Percentiles rank a stretch among this genome's conserved stretches.
Evolutionary conservation across 345 rosid genomes (phyloP).

Genomic region (Eucalyptus shirleyi): DNA sequence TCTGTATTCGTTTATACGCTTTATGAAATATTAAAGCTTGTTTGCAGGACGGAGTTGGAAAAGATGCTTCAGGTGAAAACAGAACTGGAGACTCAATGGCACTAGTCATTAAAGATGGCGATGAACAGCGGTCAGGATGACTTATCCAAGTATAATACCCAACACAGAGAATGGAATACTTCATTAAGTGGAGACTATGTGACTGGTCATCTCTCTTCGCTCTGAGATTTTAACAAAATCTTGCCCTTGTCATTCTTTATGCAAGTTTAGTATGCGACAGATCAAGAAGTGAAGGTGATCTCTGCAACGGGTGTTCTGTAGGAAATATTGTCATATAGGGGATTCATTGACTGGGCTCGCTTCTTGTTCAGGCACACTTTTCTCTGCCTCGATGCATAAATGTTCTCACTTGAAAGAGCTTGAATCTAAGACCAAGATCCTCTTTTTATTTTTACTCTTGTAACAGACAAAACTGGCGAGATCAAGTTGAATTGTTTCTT

Average conservation of each 20-base stretch:
- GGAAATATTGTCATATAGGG: background rate
- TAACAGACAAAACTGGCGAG: background rate
- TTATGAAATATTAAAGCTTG: background rate
- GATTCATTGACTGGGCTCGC: background rate
- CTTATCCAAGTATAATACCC: background rate
- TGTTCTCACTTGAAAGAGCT: background rate
- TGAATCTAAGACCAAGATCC: background rate
- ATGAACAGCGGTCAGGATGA: background rate
- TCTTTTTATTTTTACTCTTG: background rate
- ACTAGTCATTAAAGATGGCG: background rate
- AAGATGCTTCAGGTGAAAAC: background rate
- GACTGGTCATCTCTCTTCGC: background rate
- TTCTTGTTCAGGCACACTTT: background rate
- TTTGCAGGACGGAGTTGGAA: slow-evolving; percentile 5
- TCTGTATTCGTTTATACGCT: background rate
- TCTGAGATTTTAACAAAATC: background rate
- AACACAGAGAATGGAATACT: background rate
- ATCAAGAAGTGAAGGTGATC: background rate
- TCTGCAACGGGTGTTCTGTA: background rate
- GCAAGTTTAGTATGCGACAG: too few relatives aligned
- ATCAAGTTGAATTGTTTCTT: background rate
- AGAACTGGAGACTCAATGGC: background rate
- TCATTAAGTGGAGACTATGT: background rate
- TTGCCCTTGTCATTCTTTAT: background rate
- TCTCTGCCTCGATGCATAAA: background rate